Evolutionary conservation across 163 green algal genomes (phyloP).

Genomic region (Chloroidium sp.): DNA sequence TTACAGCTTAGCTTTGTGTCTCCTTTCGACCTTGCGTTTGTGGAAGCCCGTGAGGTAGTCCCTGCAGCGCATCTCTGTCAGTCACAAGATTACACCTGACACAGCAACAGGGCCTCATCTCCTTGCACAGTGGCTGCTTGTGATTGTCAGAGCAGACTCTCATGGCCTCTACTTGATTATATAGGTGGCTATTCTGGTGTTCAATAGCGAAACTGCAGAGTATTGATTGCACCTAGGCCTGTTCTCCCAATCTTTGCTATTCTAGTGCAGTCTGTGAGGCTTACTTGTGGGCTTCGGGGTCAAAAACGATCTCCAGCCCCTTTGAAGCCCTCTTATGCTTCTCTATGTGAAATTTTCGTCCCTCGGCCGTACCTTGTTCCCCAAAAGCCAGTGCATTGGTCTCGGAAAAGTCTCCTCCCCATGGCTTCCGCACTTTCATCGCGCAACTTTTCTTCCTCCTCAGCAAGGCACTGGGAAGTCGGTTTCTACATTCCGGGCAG

Average conservation of each 20-base stretch:
- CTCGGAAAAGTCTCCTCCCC: not conserved
- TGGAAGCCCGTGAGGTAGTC: conserved; percentile 57
- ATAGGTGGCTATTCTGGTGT: too few species aligned
- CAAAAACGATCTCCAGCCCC: conserved; percentile 43
- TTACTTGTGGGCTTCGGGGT: conserved; percentile 43
- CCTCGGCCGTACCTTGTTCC: not conserved
- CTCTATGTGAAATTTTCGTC: conserved; percentile 10
- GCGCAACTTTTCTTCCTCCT: too few species aligned
- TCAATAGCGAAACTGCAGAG: too few species aligned
- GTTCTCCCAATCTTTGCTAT: too few species aligned
- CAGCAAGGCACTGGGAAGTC: too few species aligned
- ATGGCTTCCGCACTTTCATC: not conserved
- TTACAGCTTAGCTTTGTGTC: conserved; percentile 40
- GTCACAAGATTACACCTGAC: too few species aligned
- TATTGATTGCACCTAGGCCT: too few species aligned
- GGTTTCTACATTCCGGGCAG: too few species aligned
- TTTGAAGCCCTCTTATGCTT: conserved; percentile 35
- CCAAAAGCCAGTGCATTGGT: conserved; percentile 2
- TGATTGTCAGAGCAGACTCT: too few species aligned
- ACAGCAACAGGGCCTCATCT: not conserved
- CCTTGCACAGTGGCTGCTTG: too few species aligned
- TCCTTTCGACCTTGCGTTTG: conserved; percentile 48
- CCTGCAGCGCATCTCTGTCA: conserved; percentile 14
- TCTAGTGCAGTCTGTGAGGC: not conserved
- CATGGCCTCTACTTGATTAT: too few species aligned